Evolutionary conservation across 139 green algal species (phyloP).

Genomic region (Eudorina sp.): DNA sequence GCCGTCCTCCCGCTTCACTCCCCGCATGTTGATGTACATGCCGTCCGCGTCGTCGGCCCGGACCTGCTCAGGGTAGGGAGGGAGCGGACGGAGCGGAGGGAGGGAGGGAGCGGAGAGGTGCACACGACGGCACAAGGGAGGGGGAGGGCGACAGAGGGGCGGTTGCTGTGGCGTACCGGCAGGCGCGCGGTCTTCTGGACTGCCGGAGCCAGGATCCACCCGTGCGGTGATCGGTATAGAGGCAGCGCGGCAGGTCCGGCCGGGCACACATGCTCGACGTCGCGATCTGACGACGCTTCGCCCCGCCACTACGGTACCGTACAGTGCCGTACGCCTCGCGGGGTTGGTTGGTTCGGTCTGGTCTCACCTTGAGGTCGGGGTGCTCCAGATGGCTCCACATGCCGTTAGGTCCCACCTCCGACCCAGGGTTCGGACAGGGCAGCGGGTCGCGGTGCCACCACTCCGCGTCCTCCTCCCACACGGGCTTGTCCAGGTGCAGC

Average conservation of each 20-base stretch:
- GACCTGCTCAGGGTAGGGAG: not conserved
- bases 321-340: too few relatives aligned
- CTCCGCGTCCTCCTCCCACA: not conserved
- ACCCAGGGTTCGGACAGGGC: slow-evolving; percentile 11
- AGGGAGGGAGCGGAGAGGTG: not conserved
- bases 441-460: slow-evolving; percentile 19
- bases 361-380: slow-evolving; percentile 21
- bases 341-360: too few relatives aligned
- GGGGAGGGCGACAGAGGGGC: not conserved
- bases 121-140: not conserved
- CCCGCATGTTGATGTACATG: slow-evolving; percentile 41
- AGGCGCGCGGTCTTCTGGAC: too few relatives aligned
- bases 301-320: not conserved
- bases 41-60: slow-evolving; percentile 44
- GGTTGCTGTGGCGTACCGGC: too few relatives aligned
- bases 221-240: too few relatives aligned
- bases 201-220: too few relatives aligned
- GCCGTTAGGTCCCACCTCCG: not conserved
- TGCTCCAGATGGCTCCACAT: slow-evolving; percentile 46
- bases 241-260: too few relatives aligned
- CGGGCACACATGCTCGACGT: too few relatives aligned
- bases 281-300: not conserved
- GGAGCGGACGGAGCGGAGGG: not conserved
- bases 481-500: not conserved
- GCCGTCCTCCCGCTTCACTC: slow-evolving; percentile 19